A percentile compares a stretch with the other conserved stretches of the same genome.
Evolutionary conservation across 2,329 filamentous ascomycete genomes (phyloP).

Genomic region (Alternaria sp.): DNA sequence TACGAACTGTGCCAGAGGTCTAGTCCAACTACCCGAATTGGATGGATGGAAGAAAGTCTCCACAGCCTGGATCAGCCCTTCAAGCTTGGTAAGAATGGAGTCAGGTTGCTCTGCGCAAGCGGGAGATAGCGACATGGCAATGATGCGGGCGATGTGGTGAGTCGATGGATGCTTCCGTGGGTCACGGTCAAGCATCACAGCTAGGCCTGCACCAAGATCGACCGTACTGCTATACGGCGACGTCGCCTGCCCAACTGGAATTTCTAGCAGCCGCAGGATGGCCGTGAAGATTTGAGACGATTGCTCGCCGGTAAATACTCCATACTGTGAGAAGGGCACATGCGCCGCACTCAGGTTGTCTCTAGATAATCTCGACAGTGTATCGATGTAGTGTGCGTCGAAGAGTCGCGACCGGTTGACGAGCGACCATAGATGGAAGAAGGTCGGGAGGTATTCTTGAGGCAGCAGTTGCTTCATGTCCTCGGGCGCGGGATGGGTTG

Average conservation of each 20-base stretch:
- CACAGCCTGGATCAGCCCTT: constrained; percentile 91
- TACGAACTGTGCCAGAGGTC: constrained; percentile 85
- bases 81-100: constrained; percentile 83
- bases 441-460: constrained; percentile 86
- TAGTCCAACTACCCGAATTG: constrained; percentile 92
- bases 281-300: constrained; percentile 93
- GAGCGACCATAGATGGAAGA: constrained; percentile 96
- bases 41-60: constrained; percentile 99
- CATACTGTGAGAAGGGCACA: constrained; percentile 82
- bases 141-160: constrained; percentile 91
- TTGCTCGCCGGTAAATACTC: constrained; percentile 91
- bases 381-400: constrained; percentile 87
- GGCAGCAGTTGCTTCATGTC: constrained; percentile 80
- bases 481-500: constrained; percentile 79
- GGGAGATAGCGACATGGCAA: constrained; percentile 91
- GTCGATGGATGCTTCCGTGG: constrained; percentile 90
- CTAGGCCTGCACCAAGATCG: constrained; percentile 83
- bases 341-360: constrained; percentile 80
- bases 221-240: constrained; percentile 85
- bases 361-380: constrained; percentile 84
- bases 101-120: constrained; percentile 77
- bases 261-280: constrained; percentile 86
- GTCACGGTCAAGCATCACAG: constrained; percentile 88
- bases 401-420: constrained; percentile 88
- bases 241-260: constrained; percentile 93